Evolutionary conservation across 208 protist genomes (phyloP).

Genomic region (Histomonas meleagridis): DNA sequence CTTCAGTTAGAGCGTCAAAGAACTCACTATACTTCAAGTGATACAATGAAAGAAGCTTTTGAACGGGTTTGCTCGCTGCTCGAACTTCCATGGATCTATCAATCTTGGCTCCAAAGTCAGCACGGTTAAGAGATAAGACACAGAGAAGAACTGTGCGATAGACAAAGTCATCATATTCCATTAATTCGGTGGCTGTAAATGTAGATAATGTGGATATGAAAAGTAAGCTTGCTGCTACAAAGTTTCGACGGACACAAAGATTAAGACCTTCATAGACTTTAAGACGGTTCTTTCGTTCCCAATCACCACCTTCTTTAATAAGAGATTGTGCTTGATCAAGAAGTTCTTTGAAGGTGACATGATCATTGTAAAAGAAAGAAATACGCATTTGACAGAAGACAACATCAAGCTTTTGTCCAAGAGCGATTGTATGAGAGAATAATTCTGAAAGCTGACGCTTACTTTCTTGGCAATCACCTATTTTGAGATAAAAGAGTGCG

Average conservation of each 20-base stretch:
- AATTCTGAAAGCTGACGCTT: background rate
- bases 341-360: background rate
- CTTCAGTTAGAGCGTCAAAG: slow-evolving; percentile 14
- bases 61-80: background rate
- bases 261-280: slow-evolving; percentile 15
- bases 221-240: background rate
- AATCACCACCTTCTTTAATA: slow-evolving; percentile 27
- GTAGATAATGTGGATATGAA: slow-evolving; percentile 23
- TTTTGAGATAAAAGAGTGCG: background rate
- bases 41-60: background rate
- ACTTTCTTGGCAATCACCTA: background rate
- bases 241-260: background rate
- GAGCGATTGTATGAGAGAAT: background rate
- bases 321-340: background rate
- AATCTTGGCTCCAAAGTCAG: slow-evolving; percentile 15
- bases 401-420: slow-evolving; percentile 32
- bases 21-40: background rate
- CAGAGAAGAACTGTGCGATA: background rate
- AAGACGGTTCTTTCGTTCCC: slow-evolving; percentile 21
- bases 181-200: slow-evolving; percentile 28
- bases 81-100: background rate
- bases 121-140: background rate
- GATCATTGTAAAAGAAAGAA: background rate
- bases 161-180: background rate
- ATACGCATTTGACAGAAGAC: slow-evolving; percentile 29